A percentile compares a stretch with the other conserved stretches of the same genome.
Evolutionary conservation across 257 asterid species (phyloP).

Genomic region (Cordia subcordata): DNA sequence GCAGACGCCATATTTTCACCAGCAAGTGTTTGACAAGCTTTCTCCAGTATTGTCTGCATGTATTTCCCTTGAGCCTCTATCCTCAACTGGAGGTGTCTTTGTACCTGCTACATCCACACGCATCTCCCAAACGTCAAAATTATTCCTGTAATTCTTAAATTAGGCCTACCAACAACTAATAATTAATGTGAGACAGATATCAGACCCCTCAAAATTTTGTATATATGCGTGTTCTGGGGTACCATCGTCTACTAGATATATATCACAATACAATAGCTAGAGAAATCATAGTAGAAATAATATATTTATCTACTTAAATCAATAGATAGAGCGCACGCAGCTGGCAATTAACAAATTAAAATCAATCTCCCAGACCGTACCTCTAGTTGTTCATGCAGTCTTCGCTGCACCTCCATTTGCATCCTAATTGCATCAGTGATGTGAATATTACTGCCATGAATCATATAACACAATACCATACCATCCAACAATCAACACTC

Average conservation of each 20-base stretch:
- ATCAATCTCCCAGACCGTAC: constrained; percentile 36
- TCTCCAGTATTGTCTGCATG: constrained; percentile 92
- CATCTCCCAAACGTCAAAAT: constrained; percentile 6
- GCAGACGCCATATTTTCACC: constrained; percentile 54
- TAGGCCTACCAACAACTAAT: too few species aligned
- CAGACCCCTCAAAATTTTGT: too few species aligned
- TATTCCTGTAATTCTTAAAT: not conserved
- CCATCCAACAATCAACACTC: constrained; percentile 11
- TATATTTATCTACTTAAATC: too few species aligned
- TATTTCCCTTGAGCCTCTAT: constrained; percentile 98
- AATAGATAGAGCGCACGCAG: too few species aligned
- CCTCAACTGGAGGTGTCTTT: constrained; percentile 90
- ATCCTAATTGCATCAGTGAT: constrained; percentile 69
- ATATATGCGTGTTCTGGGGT: too few species aligned
- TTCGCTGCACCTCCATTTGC: constrained; percentile 98
- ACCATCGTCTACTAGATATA: too few species aligned
- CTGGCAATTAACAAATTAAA: too few species aligned
- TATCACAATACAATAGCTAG: too few species aligned
- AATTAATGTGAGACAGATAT: too few species aligned
- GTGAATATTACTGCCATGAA: constrained; percentile 37
- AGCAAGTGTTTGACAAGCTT: constrained; percentile 93
- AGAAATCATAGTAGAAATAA: too few species aligned
- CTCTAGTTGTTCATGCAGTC: constrained; percentile 96
- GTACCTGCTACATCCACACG: too few species aligned
- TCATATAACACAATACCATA: constrained; percentile 22